Conservation (phyloP, 345 rosid genomes). For the Aurinia saxatilis region DNA sequence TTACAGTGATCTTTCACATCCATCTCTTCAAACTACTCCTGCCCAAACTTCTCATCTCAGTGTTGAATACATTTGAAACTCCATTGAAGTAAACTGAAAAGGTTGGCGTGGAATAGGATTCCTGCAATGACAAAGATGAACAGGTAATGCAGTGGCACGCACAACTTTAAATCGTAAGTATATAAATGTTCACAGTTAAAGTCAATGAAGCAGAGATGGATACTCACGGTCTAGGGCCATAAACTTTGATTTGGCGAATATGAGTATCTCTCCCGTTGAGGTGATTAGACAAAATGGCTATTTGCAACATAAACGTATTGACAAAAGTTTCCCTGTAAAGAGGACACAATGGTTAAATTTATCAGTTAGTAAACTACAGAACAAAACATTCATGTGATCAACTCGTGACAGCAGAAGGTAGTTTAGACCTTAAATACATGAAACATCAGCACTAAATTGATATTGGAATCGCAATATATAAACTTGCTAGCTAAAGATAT, state of each 20-base stretch:
- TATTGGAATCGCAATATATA: not conserved
- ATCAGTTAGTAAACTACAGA: not conserved
- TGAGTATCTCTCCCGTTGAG: conserved; percentile 90
- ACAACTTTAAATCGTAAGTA: not conserved
- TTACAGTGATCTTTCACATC: not conserved
- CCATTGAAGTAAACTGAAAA: conserved; percentile 77
- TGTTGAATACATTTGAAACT: conserved; percentile 64
- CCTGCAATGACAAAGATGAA: conserved; percentile 32
- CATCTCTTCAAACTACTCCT: not conserved
- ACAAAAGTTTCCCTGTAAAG: conserved; percentile 80
- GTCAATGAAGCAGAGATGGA: not conserved
- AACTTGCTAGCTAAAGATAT: not conserved
- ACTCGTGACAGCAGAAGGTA: too few species aligned
- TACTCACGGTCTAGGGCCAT: conserved; percentile 68
- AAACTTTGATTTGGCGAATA: conserved; percentile 86
- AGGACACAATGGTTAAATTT: not conserved
- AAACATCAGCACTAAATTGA: not conserved
- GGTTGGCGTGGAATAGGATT: conserved; percentile 83
- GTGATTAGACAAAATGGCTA: conserved; percentile 73
- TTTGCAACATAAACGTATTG: conserved; percentile 83
- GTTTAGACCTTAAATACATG: not conserved
- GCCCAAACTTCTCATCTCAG: conserved; percentile 44
- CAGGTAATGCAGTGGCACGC: not conserved
- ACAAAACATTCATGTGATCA: not conserved
- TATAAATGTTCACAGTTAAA: not conserved